Evolutionary conservation across 768 basidiomycete genomes (phyloP).

Genomic region (Suillus occidentalis): DNA sequence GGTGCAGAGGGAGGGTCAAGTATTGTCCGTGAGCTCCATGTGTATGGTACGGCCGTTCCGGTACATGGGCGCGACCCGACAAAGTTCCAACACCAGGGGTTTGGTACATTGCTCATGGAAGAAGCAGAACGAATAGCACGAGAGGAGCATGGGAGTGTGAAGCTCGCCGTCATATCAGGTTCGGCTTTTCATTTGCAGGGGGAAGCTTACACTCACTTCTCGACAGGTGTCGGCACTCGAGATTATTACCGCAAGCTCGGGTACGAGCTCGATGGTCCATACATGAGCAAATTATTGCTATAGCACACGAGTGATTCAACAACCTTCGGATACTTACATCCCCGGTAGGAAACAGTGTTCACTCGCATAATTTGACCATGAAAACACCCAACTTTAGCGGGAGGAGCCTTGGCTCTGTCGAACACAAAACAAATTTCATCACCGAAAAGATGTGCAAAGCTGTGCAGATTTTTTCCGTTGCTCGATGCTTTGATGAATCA

Average conservation of each 20-base stretch:
- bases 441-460: no score
- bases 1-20: constrained; percentile 79
- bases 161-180: constrained; percentile 97
- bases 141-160: constrained; percentile 95
- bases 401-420: no score
- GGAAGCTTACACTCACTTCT: constrained; percentile 8
- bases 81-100: constrained; percentile 97
- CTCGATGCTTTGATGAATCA: no score
- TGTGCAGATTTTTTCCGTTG: no score
- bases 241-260: constrained; percentile 96
- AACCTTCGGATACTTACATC: no score
- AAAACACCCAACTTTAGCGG: no score
- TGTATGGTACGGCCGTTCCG: constrained; percentile 97
- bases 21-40: constrained; percentile 94
- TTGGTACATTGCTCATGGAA: constrained; percentile 97
- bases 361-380: no score
- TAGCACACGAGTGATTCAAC: no score
- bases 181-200: constrained; percentile 24
- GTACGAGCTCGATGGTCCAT: constrained; percentile 93
- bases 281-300: constrained; percentile 88
- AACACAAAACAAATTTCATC: no score
- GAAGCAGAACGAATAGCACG: constrained; percentile 97
- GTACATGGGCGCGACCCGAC: constrained; percentile 97
- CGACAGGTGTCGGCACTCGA: constrained; percentile 86
- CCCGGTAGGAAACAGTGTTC: no score